Base-by-base conservation (phyloP, 768 basidiomycete genomes). In the Fomitopsis pulvina region DNA sequence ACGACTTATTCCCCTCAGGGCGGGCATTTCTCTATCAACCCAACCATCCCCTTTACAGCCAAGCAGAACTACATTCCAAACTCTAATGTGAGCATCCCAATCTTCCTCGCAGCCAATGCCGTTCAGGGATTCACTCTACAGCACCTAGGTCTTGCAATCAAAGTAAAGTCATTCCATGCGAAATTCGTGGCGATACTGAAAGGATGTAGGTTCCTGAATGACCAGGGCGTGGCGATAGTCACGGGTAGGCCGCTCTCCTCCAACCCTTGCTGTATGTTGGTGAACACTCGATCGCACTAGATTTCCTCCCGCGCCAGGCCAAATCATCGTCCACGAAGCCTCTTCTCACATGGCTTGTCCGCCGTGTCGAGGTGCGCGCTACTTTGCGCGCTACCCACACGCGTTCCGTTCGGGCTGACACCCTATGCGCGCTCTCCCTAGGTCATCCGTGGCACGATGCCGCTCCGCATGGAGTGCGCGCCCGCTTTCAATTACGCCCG, bases 401-500 rank as follows among this genome's bases (percentile, higher is more conserved):
- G 26, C 37, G n/a, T 37, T 11, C 12, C 4, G 16, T 28, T 9
- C 38, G 38, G 11, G 26, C 16, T 3, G 45, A 30, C 20, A 32
- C 25, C 34, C 34, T 18, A 12, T 30, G 16, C 39, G 14, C 32
- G 18, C 20, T 18, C 32, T 50, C 11, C 55, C 4, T 65, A 87
- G 72, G 86, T 90, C 52, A 80, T 97, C 56, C 86, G 95, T 16
- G 95, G 95, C 0, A 76, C 63, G 6, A 71, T 96, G 27, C 83
- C 89, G 0, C 72, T 95, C 47, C 75, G 80, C 50, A 76, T 97
- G 66, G 90, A 98, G 69, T 93, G 91, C 59, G 92, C 91, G 0
- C 95, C 95, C 0, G 95, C 93, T 0, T 99, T 99, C 80, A 85
- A 96, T 66, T 99, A 99, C 59, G 93, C 92, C 0, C 77, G 87